phyloP scores from a whole-genome alignment of 2,329 filamentous ascomycete species.

The Plectosphaerella cucumerina region DNA sequence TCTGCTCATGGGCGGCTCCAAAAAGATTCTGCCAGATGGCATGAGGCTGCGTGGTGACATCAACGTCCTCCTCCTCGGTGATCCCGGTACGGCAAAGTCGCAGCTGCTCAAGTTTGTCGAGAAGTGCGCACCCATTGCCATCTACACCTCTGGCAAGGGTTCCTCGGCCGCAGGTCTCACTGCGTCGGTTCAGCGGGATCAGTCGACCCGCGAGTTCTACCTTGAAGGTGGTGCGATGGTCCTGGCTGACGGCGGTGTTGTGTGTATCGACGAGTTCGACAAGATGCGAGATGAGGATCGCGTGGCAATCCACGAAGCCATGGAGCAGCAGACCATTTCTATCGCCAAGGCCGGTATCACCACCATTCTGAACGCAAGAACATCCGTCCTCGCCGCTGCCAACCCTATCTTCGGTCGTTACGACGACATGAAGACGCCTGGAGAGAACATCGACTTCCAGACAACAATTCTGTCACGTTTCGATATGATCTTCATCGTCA shows the following conservation, averaged over 20 bases:
- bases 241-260: conserved; percentile 90
- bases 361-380: conserved; percentile 93
- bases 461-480: conserved; percentile 97
- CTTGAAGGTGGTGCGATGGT: conserved; percentile 99
- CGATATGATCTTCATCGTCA: conserved; percentile 99
- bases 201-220: conserved; percentile 91
- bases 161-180: conserved; percentile 97
- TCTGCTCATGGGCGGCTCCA: conserved; percentile 87
- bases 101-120: conserved; percentile 97
- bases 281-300: conserved; percentile 99
- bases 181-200: conserved; percentile 91
- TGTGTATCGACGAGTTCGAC: conserved; percentile 99
- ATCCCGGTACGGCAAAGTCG: conserved; percentile 96
- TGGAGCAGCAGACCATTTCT: conserved; percentile 99
- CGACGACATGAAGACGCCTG: conserved; percentile 94
- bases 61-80: conserved; percentile 93
- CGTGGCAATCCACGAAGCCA: conserved; percentile 97
- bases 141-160: conserved; percentile 97
- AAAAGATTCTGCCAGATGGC: conserved; percentile 95
- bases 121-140: conserved; percentile 91
- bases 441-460: conserved; percentile 99
- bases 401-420: conserved; percentile 98
- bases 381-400: conserved; percentile 89
- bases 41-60: conserved; percentile 98
- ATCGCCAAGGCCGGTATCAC: conserved; percentile 99